A percentile compares a stretch with the other conserved stretches of the same genome.
phyloP scores from a whole-genome alignment of 73 alveolate species.

The Paramecium bursaria region DNA sequence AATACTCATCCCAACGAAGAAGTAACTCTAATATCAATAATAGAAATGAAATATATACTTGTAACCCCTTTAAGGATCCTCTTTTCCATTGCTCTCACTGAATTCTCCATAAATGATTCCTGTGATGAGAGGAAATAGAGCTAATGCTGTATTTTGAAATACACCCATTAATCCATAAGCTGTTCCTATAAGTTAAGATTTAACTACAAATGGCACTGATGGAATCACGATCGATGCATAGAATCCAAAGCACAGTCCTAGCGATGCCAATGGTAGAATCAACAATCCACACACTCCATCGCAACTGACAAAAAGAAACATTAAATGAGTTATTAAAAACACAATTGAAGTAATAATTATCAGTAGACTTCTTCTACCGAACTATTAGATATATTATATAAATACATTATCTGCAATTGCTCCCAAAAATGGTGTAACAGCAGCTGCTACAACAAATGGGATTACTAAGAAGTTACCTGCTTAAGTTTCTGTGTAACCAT shows the following conservation, averaged over 20 bases:
- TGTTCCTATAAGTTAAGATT: slow-evolving; percentile 43
- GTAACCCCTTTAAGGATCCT: slow-evolving; percentile 39
- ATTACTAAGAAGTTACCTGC: slow-evolving; percentile 25
- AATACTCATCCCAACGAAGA: slow-evolving; percentile 44
- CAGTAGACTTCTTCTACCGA: slow-evolving; percentile 10
- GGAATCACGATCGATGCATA: slow-evolving; percentile 50
- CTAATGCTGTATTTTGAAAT: slow-evolving; percentile 52
- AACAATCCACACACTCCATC: slow-evolving; percentile 56
- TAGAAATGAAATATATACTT: not conserved
- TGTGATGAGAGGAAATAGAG: slow-evolving; percentile 39
- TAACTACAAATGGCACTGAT: slow-evolving; percentile 38
- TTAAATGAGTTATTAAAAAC: slow-evolving; percentile 34
- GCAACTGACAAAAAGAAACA: slow-evolving; percentile 9
- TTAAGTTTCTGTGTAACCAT: slow-evolving; percentile 20
- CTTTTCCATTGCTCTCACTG: slow-evolving; percentile 1
- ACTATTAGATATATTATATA: no score
- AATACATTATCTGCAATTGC: slow-evolving; percentile 4
- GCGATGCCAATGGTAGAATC: slow-evolving; percentile 15
- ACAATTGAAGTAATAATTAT: slow-evolving; percentile 20
- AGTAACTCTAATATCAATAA: slow-evolving; percentile 16
- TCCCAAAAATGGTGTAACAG: slow-evolving; percentile 49
- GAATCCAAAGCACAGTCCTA: slow-evolving; percentile 31
- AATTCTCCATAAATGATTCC: slow-evolving; percentile 28
- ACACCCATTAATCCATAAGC: slow-evolving; percentile 51
- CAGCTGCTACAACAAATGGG: slow-evolving; percentile 38